These are phyloP conservation scores for Pisolithus marmoratus DNA, from an alignment of 768 basidiomycete genomes.

Conservation along the genomic window DNA sequence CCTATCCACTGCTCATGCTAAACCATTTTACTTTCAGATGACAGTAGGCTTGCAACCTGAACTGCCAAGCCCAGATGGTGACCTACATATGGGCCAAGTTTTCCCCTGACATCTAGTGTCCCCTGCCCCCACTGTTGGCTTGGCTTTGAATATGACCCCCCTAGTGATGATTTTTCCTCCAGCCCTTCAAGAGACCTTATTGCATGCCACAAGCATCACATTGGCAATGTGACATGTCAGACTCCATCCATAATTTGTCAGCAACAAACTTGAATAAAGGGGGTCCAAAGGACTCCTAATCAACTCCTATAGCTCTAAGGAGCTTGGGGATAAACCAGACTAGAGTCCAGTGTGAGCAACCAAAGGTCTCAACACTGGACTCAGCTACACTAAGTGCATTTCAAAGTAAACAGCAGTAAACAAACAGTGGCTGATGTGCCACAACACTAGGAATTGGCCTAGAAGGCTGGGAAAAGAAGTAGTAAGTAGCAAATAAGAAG, in stretches of 20 bases:
- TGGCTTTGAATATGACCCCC: constrained; percentile 30
- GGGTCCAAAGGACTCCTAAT: no score
- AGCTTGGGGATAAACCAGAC: no score
- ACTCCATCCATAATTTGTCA: neutral
- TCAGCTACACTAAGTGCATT: no score
- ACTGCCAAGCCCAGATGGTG: constrained; percentile 53
- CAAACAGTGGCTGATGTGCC: no score
- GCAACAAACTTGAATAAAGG: no score
- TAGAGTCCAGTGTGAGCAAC: no score
- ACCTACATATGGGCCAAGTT: constrained; percentile 56
- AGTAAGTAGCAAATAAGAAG: no score
- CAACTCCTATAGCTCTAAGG: no score
- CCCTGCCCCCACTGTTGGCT: constrained; percentile 41
- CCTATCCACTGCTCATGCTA: neutral
- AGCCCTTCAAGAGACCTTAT: constrained; percentile 46
- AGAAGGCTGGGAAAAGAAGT: no score
- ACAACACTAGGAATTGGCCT: no score
- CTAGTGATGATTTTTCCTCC: constrained; percentile 40
- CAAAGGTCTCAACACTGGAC: no score
- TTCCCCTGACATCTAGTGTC: constrained; percentile 67
- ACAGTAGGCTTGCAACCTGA: neutral
- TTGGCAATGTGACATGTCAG: constrained; percentile 10
- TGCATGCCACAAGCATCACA: constrained; percentile 34
- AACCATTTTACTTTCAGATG: constrained; percentile 30
- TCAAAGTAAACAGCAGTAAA: no score